A percentile compares a stretch with the other conserved stretches of the same genome.
Evolutionary conservation across 164 flowering plant species (phyloP).

Genomic region (Hamamelis virginiana): DNA sequence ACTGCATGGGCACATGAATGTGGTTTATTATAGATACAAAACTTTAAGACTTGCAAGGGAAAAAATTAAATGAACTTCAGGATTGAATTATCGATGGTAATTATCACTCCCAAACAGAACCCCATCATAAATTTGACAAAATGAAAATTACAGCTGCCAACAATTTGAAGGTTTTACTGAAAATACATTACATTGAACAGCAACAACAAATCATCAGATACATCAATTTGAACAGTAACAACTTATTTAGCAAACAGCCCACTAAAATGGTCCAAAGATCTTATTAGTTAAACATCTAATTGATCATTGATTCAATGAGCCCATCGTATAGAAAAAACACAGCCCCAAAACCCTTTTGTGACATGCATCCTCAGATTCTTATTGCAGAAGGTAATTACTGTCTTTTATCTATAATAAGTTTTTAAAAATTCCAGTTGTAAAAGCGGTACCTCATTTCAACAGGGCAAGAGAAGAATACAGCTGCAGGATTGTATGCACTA

Average conservation of each 20-base stretch:
- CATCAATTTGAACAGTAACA: no score
- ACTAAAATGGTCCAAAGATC: neutral
- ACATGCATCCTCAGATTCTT: neutral
- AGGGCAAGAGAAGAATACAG: constrained; percentile 65
- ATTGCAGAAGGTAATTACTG: neutral
- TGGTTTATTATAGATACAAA: neutral
- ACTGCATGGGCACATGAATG: constrained; percentile 40
- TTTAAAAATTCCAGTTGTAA: no score
- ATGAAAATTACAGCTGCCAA: neutral
- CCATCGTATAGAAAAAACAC: neutral
- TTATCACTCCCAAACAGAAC: neutral
- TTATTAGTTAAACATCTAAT: neutral
- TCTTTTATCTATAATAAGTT: no score
- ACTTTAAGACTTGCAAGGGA: neutral
- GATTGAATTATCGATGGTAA: neutral
- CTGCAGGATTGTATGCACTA: constrained; percentile 72
- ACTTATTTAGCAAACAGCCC: neutral
- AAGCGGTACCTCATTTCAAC: constrained; percentile 62
- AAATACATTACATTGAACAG: neutral
- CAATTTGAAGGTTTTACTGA: neutral
- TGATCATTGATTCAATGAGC: neutral
- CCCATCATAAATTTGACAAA: neutral
- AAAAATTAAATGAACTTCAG: neutral
- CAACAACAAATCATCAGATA: neutral
- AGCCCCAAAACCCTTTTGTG: neutral